Evolutionary conservation across 2,329 filamentous ascomycete genomes (phyloP).

Genomic region (Nemania bipapillata): DNA sequence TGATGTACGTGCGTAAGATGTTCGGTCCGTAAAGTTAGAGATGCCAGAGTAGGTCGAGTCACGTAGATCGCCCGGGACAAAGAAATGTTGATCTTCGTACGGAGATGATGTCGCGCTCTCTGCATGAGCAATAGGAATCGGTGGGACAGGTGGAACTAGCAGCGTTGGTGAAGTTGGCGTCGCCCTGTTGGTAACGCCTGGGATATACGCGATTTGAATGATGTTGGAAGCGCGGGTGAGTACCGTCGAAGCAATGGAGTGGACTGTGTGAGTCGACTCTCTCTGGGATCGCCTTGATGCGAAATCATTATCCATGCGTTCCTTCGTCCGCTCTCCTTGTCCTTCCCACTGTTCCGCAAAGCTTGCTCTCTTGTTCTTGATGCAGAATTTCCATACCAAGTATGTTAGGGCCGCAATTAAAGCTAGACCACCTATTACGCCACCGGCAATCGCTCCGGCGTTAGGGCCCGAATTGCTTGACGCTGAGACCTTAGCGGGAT

Average conservation of each 20-base stretch:
- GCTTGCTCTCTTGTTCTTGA: constrained; percentile 78
- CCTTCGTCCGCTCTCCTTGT: constrained; percentile 63
- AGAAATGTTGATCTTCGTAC: constrained; percentile 86
- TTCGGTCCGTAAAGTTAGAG: constrained; percentile 70
- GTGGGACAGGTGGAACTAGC: constrained; percentile 90
- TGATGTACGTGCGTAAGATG: constrained; percentile 68
- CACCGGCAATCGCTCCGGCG: constrained; percentile 87
- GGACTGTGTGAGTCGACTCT: constrained; percentile 83
- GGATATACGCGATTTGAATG: constrained; percentile 99
- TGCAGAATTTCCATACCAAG: constrained; percentile 86
- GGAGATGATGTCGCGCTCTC: constrained; percentile 66
- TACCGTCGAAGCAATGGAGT: constrained; percentile 94
- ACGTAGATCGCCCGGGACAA: constrained; percentile 87
- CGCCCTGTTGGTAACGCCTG: constrained; percentile 92
- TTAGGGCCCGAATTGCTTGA: constrained; percentile 64
- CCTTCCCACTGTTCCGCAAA: constrained; percentile 69
- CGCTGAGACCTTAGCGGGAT: constrained; percentile 39
- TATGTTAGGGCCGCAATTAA: constrained; percentile 79
- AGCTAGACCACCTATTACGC: constrained; percentile 85
- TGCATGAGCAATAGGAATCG: constrained; percentile 78
- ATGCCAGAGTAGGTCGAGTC: constrained; percentile 89
- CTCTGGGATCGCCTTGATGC: constrained; percentile 68
- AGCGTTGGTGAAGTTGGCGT: constrained; percentile 82
- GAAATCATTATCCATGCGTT: constrained; percentile 46
- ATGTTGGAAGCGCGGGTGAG: constrained; percentile 97